phyloP scores from a whole-genome alignment of 345 rosid species.

The Lenwebbia sp. region DNA sequence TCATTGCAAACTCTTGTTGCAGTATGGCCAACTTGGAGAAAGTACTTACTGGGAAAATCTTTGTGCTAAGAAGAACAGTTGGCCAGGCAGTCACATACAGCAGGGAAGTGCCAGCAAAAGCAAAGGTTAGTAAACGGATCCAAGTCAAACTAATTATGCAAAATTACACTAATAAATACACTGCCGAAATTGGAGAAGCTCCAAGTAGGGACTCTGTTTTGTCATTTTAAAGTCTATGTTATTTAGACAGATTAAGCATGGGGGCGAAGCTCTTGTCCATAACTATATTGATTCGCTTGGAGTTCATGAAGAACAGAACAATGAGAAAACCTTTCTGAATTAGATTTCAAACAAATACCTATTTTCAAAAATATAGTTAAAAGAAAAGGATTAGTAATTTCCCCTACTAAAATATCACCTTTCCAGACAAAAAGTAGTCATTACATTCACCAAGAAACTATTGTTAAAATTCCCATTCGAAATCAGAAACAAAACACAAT shows the following conservation, averaged over 20 bases:
- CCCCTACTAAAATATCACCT: not conserved
- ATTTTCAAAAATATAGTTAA: not conserved
- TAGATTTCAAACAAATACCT: not conserved
- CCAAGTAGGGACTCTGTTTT: not conserved
- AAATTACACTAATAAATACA: not conserved
- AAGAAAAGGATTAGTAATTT: not conserved
- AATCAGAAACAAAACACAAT: not conserved
- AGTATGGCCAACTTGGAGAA: not conserved
- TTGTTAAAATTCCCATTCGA: not conserved
- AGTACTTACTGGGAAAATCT: not conserved
- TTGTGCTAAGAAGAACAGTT: not conserved
- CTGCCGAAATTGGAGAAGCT: not conserved
- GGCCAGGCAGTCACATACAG: not conserved
- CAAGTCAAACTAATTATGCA: not conserved
- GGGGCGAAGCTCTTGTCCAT: not conserved
- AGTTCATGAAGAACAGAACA: not conserved
- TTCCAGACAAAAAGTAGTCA: not conserved
- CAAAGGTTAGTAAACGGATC: not conserved
- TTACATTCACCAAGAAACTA: not conserved
- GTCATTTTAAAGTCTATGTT: not conserved
- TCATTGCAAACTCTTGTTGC: not conserved
- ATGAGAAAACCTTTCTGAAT: not conserved
- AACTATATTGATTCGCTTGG: no score
- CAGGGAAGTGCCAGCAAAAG: not conserved
- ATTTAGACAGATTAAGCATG: not conserved